These are phyloP conservation scores for Loxodes magnus DNA, from an alignment of 73 alveolate species.

Conservation along the genomic window DNA sequence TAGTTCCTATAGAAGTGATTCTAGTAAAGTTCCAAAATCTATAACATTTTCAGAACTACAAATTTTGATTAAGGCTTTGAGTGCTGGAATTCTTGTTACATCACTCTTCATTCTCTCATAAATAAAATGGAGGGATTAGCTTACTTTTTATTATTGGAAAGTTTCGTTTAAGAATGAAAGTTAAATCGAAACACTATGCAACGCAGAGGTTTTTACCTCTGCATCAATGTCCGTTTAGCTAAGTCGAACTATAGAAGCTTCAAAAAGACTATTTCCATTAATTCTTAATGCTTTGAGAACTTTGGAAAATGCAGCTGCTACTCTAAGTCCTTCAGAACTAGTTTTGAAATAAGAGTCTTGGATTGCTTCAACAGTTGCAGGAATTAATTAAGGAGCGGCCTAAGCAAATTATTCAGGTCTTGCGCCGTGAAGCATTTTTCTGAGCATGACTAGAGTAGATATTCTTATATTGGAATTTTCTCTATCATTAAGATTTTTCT, in stretches of 20 bases:
- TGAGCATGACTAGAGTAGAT: conserved; percentile 32
- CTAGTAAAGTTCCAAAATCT: conserved; percentile 1
- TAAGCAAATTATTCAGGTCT: conserved; percentile 2
- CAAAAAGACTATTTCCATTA: neutral
- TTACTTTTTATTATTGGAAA: conserved; percentile 16
- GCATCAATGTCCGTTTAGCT: conserved; percentile 38
- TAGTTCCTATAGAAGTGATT: conserved; percentile 15
- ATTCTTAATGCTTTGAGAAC: too few relatives aligned
- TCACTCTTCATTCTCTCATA: conserved; percentile 48
- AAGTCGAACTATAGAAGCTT: neutral
- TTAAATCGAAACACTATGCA: conserved; percentile 26
- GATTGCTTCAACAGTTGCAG: conserved; percentile 16
- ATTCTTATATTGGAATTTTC: conserved; percentile 16
- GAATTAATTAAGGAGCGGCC: conserved; percentile 3
- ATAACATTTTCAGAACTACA: too few relatives aligned
- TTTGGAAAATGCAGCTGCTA: conserved; percentile 26
- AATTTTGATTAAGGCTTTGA: conserved; percentile 42
- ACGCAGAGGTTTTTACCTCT: conserved; percentile 39
- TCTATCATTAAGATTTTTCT: conserved; percentile 29
- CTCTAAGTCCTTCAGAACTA: conserved; percentile 41
- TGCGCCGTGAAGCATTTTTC: conserved; percentile 17
- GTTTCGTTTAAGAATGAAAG: conserved; percentile 20
- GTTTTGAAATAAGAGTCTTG: conserved; percentile 36
- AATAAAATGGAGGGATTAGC: conserved; percentile 15
- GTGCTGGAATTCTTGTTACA: conserved; percentile 38